A percentile compares a stretch with the other conserved stretches of the same genome.
These are phyloP conservation scores for Colletotrichum sp. DNA, from an alignment of 2,329 filamentous ascomycete genomes.

Conservation along the genomic window DNA sequence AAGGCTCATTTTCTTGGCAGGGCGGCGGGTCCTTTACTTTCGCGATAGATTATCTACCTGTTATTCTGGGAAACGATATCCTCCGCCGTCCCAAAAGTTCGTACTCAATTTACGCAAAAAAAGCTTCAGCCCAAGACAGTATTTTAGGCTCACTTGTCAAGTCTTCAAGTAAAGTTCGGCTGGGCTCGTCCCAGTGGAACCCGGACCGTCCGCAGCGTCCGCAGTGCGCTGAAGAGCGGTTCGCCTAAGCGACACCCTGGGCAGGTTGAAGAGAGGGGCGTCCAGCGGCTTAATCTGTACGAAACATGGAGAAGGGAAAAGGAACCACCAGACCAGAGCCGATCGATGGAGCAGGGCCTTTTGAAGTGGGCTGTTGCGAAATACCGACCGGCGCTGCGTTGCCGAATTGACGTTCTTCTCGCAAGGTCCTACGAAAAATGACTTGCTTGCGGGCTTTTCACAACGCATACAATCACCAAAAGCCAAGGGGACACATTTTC, in stretches of 20 bases:
- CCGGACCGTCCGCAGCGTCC: background rate
- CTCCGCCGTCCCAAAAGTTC: background rate
- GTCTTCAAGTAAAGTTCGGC: constrained; percentile 11
- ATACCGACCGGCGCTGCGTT: background rate
- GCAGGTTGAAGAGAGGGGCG: background rate
- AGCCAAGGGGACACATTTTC: background rate
- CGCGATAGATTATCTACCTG: background rate
- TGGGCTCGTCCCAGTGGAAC: background rate
- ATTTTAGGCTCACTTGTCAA: constrained; percentile 6
- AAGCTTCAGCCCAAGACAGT: background rate
- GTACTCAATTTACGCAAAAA: background rate
- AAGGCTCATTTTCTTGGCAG: constrained; percentile 3
- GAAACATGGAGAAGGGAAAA: constrained; percentile 10
- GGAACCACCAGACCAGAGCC: background rate
- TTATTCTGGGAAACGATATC: constrained; percentile 1
- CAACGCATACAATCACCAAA: background rate
- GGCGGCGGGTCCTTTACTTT: background rate
- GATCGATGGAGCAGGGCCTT: constrained; percentile 3
- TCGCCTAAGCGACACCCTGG: background rate
- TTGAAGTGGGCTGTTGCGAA: background rate
- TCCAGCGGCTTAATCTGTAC: background rate
- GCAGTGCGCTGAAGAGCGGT: background rate
- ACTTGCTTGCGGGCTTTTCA: background rate
- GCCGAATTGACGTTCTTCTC: background rate
- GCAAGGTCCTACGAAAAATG: background rate